Conservation (phyloP, 139 green algal species). For the Coelastrella sp. region DNA sequence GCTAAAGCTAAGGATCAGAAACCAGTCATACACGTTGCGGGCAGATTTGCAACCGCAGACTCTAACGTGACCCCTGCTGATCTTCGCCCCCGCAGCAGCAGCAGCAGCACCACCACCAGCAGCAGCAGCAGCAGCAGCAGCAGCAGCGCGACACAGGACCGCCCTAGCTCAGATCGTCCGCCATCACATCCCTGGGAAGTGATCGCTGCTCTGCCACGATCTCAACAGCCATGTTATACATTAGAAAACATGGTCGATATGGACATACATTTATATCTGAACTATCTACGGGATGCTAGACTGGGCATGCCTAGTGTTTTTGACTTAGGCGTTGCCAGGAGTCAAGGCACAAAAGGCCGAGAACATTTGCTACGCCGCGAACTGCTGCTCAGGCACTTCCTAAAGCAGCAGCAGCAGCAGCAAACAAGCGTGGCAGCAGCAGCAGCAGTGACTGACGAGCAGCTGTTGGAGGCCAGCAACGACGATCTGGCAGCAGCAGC, state of each 20-base stretch:
- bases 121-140: constrained; percentile 47
- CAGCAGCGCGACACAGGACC: not conserved
- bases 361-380: constrained; percentile 5
- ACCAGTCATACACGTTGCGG: not conserved
- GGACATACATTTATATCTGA: not conserved
- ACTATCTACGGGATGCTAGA: not conserved
- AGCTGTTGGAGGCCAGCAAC: not conserved
- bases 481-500: constrained; percentile 25
- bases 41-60: not conserved
- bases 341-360: not conserved
- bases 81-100: not conserved
- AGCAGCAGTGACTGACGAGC: constrained; percentile 10
- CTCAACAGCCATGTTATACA: no score
- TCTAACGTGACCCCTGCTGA: not conserved
- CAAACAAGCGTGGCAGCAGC: not conserved
- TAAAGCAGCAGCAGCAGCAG: not conserved
- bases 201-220: not conserved
- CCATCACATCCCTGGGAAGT: constrained; percentile 15
- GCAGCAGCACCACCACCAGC: not conserved
- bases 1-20: not conserved
- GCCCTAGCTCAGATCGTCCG: not conserved
- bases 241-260: not conserved
- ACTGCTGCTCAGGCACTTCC: not conserved
- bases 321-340: constrained; percentile 2
- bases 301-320: constrained; percentile 28